phyloP scores from a whole-genome alignment of 768 basidiomycete genomes.

The Tremella mesenterica region DNA sequence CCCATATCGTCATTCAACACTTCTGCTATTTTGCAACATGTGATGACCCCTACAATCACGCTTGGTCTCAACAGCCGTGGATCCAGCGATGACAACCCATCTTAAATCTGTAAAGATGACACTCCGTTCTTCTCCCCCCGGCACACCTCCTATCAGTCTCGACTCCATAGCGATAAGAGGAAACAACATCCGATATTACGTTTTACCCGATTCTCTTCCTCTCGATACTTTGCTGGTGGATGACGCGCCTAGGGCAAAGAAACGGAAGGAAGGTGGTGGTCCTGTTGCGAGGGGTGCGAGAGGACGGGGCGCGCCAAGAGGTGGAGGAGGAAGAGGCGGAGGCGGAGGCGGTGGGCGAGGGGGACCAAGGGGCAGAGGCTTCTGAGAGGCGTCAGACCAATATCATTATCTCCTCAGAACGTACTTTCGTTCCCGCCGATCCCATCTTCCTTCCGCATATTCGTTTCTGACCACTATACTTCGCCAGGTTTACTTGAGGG shows the following conservation, averaged over 20 bases:
- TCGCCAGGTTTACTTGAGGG: no score
- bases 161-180: constrained; percentile 91
- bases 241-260: constrained; percentile 92
- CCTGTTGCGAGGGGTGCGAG: constrained; percentile 50
- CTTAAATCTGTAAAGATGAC: constrained; percentile 97
- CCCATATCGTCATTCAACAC: no score
- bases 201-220: constrained; percentile 93
- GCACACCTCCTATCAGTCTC: constrained; percentile 56
- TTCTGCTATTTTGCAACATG: not conserved
- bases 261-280: constrained; percentile 68
- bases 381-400: constrained; percentile 6
- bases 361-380: constrained; percentile 12
- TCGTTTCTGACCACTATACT: no score
- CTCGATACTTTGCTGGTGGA: constrained; percentile 94
- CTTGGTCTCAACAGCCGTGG: constrained; percentile 76
- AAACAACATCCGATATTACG: constrained; percentile 92
- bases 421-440: no score
- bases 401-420: no score
- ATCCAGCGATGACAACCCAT: constrained; percentile 99
- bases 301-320: constrained; percentile 48
- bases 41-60: not conserved
- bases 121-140: constrained; percentile 54
- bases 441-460: no score
- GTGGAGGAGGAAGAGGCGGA: constrained; percentile 44
- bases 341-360: constrained; percentile 36